These are phyloP conservation scores for Fusarium sp. DNA, from an alignment of 2,329 filamentous ascomycete species.

Conservation along the genomic window DNA sequence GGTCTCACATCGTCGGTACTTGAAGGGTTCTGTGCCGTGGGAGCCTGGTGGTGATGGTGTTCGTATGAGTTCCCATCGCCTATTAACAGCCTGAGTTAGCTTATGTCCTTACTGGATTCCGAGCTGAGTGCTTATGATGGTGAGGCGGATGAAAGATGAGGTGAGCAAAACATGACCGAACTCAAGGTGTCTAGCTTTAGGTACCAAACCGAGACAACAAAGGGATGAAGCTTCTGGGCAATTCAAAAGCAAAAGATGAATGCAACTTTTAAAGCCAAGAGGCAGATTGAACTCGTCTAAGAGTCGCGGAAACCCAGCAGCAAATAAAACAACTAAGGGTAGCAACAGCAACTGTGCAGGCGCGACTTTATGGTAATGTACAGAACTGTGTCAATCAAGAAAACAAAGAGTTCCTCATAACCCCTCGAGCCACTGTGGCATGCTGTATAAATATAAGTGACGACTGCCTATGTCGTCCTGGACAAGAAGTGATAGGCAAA, in stretches of 20 bases:
- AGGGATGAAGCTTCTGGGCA: slow-evolving; percentile 25
- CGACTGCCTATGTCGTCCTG: slow-evolving; percentile 46
- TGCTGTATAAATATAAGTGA: slow-evolving; percentile 48
- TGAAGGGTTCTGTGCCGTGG: slow-evolving; percentile 64
- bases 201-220: slow-evolving; percentile 38
- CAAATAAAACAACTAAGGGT: slow-evolving; percentile 52
- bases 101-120: slow-evolving; percentile 29
- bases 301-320: slow-evolving; percentile 51
- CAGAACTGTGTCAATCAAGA: slow-evolving; percentile 59
- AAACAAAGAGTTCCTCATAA: slow-evolving; percentile 54
- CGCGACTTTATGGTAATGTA: slow-evolving; percentile 67
- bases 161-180: slow-evolving; percentile 33
- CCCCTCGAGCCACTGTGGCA: slow-evolving; percentile 52
- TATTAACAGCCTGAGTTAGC: slow-evolving; percentile 54
- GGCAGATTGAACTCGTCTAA: slow-evolving; percentile 55
- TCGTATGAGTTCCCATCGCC: slow-evolving; percentile 73
- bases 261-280: slow-evolving; percentile 51
- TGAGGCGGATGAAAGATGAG: background rate
- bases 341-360: slow-evolving; percentile 56
- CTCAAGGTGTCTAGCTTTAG: slow-evolving; percentile 30
- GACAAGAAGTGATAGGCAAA: slow-evolving; percentile 36
- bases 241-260: slow-evolving; percentile 43
- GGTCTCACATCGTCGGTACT: slow-evolving; percentile 74
- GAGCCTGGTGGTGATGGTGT: slow-evolving; percentile 75
- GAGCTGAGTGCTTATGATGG: slow-evolving; percentile 31